Conservation (phyloP, 202 grass and related monocot genomes). For the Brachypodium distachyon region DNA sequence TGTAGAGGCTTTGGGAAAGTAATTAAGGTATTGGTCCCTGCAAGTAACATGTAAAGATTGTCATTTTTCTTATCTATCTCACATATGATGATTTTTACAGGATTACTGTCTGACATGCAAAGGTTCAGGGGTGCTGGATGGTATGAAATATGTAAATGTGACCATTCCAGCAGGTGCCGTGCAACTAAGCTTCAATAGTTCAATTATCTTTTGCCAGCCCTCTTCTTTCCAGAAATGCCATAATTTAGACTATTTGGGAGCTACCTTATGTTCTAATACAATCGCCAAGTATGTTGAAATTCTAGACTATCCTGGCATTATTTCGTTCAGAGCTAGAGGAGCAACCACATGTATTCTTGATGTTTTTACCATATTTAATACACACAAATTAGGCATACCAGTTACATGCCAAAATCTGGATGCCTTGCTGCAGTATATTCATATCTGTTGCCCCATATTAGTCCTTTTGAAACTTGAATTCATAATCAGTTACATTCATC, state of each 20-base stretch:
- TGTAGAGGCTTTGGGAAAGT: slow-evolving; percentile 83
- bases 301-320: neutral
- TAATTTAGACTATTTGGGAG: neutral
- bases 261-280: neutral
- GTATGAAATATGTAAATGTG: slow-evolving; percentile 75
- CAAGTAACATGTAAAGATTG: neutral
- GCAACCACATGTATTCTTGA: neutral
- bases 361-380: neutral
- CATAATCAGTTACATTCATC: neutral
- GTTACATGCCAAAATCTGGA: neutral
- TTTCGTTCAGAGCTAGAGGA: neutral
- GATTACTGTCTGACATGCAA: slow-evolving; percentile 77
- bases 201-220: neutral
- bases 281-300: neutral
- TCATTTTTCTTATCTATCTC: neutral
- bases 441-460: neutral
- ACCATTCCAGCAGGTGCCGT: slow-evolving; percentile 75
- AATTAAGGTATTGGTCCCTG: slow-evolving; percentile 63
- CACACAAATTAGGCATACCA: neutral
- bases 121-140: slow-evolving; percentile 72
- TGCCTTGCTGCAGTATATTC: neutral
- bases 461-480: neutral
- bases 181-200: slow-evolving; percentile 10
- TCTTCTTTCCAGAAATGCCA: slow-evolving; percentile 1
- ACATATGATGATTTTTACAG: slow-evolving; percentile 29